Percentiles rank a stretch among this genome's conserved stretches.
phyloP scores from a whole-genome alignment of 331 rosid species.

The Rhamnella rubrinervis region DNA sequence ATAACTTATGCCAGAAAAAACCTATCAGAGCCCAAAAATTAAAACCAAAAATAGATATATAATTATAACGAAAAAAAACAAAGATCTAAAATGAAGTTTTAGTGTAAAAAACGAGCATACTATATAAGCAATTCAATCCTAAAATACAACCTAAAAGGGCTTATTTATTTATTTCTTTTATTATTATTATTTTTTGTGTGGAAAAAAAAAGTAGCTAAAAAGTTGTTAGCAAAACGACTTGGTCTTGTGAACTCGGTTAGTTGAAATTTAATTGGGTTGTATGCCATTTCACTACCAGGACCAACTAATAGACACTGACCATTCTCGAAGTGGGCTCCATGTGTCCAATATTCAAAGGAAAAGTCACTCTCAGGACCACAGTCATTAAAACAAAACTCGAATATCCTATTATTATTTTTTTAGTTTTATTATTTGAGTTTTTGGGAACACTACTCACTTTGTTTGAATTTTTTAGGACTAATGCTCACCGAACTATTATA shows the following conservation, averaged over 20 bases:
- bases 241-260: background rate
- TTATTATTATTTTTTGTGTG: too few relatives aligned
- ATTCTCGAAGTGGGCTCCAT: conserved; percentile 1
- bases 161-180: too few relatives aligned
- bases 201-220: too few relatives aligned
- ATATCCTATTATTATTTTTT: conserved; percentile 14
- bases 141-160: background rate
- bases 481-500: too few relatives aligned
- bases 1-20: too few relatives aligned
- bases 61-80: too few relatives aligned
- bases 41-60: too few relatives aligned
- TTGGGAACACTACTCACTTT: too few relatives aligned
- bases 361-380: conserved; percentile 29
- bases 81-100: background rate
- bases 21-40: too few relatives aligned
- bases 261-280: conserved; percentile 9
- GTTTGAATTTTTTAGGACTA: too few relatives aligned
- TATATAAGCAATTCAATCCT: background rate
- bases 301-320: conserved; percentile 13
- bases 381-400: conserved; percentile 11
- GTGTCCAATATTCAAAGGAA: conserved; percentile 12
- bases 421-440: background rate
- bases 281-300: conserved; percentile 8
- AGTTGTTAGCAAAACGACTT: background rate
- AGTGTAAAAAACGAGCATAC: background rate